phyloP scores from a whole-genome alignment of 2,329 filamentous ascomycete genomes.

The Fusarium sp. region DNA sequence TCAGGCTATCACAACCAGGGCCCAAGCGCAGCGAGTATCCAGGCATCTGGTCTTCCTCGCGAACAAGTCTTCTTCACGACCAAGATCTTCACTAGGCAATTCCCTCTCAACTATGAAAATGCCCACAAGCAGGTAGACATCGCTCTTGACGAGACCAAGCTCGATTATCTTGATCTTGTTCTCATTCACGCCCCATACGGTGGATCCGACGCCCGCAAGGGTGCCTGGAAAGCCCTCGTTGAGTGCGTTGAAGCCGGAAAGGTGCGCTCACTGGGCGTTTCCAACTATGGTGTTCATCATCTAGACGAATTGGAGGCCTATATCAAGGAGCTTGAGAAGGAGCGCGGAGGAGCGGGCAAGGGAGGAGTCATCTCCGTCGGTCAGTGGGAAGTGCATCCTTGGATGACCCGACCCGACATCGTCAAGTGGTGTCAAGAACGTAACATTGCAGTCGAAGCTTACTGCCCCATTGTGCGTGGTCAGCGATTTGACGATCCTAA shows the following conservation, averaged over 20 bases:
- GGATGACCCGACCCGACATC: constrained; percentile 83
- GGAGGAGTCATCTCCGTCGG: constrained; percentile 82
- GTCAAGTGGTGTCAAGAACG: constrained; percentile 77
- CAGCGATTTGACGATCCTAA: constrained; percentile 76
- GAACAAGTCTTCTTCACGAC: constrained; percentile 66
- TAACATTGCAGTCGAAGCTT: constrained; percentile 71
- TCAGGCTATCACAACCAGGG: constrained; percentile 64
- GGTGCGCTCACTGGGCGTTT: constrained; percentile 70
- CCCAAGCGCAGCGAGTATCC: constrained; percentile 59
- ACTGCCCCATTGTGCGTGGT: constrained; percentile 71
- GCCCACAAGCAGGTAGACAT: constrained; percentile 72
- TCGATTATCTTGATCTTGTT: constrained; percentile 75
- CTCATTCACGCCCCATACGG: constrained; percentile 72
- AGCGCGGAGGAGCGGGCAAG: constrained; percentile 70
- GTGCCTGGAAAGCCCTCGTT: constrained; percentile 71
- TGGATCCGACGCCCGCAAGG: constrained; percentile 65
- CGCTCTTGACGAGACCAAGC: constrained; percentile 69
- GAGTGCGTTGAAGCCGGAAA: constrained; percentile 71
- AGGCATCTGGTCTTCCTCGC: constrained; percentile 55
- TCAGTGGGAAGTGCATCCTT: constrained; percentile 92
- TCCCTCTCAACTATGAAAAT: constrained; percentile 66
- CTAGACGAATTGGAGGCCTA: constrained; percentile 69
- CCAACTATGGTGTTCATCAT: constrained; percentile 73
- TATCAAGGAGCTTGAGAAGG: constrained; percentile 69
- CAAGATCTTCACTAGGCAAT: constrained; percentile 60